These are phyloP conservation scores for Solanum phureja DNA, from an alignment of 257 asterid genomes.

Conservation along the genomic window DNA sequence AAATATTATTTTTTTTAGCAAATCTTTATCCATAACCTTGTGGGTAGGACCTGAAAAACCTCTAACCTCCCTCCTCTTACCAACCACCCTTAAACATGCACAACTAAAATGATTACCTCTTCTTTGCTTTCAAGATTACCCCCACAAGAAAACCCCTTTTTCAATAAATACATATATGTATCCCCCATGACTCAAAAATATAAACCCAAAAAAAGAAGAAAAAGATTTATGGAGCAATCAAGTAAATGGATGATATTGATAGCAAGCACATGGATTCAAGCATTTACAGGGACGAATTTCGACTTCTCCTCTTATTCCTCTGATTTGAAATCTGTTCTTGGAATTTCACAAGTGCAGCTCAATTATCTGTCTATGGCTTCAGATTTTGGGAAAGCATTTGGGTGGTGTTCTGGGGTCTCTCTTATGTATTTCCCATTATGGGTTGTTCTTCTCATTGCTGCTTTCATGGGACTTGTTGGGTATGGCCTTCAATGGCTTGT, in stretches of 20 bases:
- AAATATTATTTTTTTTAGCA: too few relatives aligned
- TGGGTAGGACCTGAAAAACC: neutral
- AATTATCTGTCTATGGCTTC: conserved; percentile 54
- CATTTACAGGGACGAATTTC: conserved; percentile 57
- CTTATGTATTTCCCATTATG: conserved; percentile 34
- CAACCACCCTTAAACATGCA: neutral
- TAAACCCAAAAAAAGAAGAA: neutral
- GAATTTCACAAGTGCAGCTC: conserved; percentile 50
- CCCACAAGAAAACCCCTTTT: neutral
- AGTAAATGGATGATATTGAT: conserved; percentile 53
- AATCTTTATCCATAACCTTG: neutral
- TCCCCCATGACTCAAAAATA: neutral
- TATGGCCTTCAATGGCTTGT: conserved; percentile 58
- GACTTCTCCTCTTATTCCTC: conserved; percentile 51
- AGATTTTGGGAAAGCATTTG: conserved; percentile 56
- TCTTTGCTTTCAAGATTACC: neutral
- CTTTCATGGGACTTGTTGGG: conserved; percentile 51
- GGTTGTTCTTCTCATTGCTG: conserved; percentile 38
- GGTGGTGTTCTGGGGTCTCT: conserved; percentile 58
- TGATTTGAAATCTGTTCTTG: conserved; percentile 30
- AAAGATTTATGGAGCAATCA: conserved; percentile 12
- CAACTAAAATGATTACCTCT: neutral
- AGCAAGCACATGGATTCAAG: conserved; percentile 55
- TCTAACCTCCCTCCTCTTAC: neutral
- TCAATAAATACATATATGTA: neutral